These are phyloP conservation scores for Angophora floribunda DNA, from an alignment of 345 rosid species.

Conservation along the genomic window DNA sequence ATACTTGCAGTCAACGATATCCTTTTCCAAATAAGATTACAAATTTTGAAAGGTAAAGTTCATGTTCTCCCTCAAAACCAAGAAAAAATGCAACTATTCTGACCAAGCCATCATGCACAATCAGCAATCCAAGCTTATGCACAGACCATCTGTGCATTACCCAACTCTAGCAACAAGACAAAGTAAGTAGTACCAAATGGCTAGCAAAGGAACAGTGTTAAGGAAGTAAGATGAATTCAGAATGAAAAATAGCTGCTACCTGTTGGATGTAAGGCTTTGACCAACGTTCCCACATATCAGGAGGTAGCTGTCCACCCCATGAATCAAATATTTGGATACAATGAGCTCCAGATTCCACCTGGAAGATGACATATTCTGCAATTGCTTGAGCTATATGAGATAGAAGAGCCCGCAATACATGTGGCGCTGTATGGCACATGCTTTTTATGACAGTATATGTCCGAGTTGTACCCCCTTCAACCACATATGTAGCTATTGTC, in stretches of 20 bases:
- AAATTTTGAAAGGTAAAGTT: background rate
- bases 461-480: slow-evolving; percentile 87
- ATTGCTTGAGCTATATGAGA: slow-evolving; percentile 74
- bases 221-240: background rate
- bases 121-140: background rate
- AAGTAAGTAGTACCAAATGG: background rate
- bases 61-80: background rate
- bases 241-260: slow-evolving; percentile 19
- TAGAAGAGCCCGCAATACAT: slow-evolving; percentile 64
- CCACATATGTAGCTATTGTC: slow-evolving; percentile 89
- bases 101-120: background rate
- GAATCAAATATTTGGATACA: slow-evolving; percentile 95
- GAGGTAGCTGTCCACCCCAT: slow-evolving; percentile 97
- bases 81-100: background rate
- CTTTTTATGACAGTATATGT: slow-evolving; percentile 76
- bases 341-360: slow-evolving; percentile 87
- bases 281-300: slow-evolving; percentile 86
- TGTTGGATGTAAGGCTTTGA: slow-evolving; percentile 78
- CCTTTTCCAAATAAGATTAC: background rate
- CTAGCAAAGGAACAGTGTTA: background rate
- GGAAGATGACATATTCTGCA: slow-evolving; percentile 65
- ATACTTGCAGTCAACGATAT: background rate
- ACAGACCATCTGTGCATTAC: background rate
- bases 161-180: background rate
- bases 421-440: slow-evolving; percentile 83